Conservation (phyloP, 2,329 filamentous ascomycete genomes). For the Sporothrix sp. region DNA sequence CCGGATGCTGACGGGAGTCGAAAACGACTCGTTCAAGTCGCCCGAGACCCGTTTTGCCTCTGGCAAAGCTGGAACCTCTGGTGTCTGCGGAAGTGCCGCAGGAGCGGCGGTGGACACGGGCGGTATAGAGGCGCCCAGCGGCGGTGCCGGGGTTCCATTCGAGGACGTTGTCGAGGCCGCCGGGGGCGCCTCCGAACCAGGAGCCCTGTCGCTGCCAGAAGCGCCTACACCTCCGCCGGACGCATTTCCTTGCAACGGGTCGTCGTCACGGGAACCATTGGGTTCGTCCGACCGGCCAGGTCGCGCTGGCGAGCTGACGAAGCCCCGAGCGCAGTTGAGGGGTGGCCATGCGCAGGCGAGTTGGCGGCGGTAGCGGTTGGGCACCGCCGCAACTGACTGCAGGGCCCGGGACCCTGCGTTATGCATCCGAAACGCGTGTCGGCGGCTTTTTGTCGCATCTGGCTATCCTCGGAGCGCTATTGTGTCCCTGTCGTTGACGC, state of each 20-base stretch:
- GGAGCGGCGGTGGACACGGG: not conserved
- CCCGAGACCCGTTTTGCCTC: not conserved
- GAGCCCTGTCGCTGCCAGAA: not conserved
- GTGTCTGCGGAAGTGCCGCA: no score
- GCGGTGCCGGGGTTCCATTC: not conserved
- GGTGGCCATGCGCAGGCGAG: not conserved
- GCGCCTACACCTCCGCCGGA: not conserved
- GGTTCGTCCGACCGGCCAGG: slow-evolving; percentile 8
- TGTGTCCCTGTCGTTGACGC: not conserved
- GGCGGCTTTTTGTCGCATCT: slow-evolving; percentile 5
- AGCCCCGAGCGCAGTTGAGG: not conserved
- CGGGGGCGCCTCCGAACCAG: not conserved
- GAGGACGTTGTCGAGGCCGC: not conserved
- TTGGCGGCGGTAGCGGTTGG: slow-evolving; percentile 3
- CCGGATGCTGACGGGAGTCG: slow-evolving; percentile 21
- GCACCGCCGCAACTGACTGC: slow-evolving; percentile 14
- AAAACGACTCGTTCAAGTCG: slow-evolving; percentile 11
- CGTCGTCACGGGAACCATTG: slow-evolving; percentile 1
- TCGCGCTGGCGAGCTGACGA: slow-evolving; percentile 6
- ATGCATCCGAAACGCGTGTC: slow-evolving; percentile 21
- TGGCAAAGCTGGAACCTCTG: not conserved
- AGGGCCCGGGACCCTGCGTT: slow-evolving; percentile 20
- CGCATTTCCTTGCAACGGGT: not conserved
- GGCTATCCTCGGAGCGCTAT: not conserved
- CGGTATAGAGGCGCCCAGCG: not conserved